These are phyloP conservation scores for Fragilariopsis cylindrus DNA, from an alignment of 108 stramenopile species.

Conservation along the genomic window DNA sequence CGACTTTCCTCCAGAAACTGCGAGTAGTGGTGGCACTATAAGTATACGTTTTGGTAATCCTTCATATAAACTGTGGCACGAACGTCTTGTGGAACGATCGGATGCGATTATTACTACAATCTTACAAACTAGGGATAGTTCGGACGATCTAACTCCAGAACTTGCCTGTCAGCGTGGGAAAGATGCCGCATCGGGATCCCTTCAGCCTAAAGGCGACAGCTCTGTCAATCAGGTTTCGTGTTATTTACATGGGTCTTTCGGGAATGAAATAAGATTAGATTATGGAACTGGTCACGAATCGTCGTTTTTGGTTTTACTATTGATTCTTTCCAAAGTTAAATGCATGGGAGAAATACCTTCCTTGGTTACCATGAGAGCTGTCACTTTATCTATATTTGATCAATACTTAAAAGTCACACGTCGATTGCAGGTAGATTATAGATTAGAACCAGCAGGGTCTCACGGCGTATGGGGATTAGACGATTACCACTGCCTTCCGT, in stretches of 20 bases:
- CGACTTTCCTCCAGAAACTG: constrained; percentile 65
- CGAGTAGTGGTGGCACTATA: background rate
- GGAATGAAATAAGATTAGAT: constrained; percentile 87
- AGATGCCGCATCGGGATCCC: constrained; percentile 50
- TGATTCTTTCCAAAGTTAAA: constrained; percentile 71
- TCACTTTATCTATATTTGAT: constrained; percentile 64
- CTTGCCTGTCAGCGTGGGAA: constrained; percentile 53
- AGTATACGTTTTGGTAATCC: constrained; percentile 82
- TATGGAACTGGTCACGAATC: constrained; percentile 97
- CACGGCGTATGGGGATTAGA: constrained; percentile 97
- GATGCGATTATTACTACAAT: constrained; percentile 55
- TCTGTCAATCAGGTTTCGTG: constrained; percentile 63
- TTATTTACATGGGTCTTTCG: constrained; percentile 88
- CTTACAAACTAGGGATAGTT: constrained; percentile 48
- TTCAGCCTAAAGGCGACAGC: constrained; percentile 36
- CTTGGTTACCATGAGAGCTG: constrained; percentile 39
- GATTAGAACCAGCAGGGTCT: constrained; percentile 94
- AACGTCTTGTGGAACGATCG: constrained; percentile 59
- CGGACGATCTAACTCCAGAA: constrained; percentile 30
- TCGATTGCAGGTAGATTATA: constrained; percentile 85
- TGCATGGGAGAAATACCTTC: constrained; percentile 56
- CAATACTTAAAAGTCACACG: constrained; percentile 76
- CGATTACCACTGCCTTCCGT: constrained; percentile 95
- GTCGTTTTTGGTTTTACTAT: constrained; percentile 88
- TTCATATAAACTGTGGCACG: constrained; percentile 75